Conservation (phyloP, 192 early-diverging fungal genomes). For the Coemansia sp. region DNA sequence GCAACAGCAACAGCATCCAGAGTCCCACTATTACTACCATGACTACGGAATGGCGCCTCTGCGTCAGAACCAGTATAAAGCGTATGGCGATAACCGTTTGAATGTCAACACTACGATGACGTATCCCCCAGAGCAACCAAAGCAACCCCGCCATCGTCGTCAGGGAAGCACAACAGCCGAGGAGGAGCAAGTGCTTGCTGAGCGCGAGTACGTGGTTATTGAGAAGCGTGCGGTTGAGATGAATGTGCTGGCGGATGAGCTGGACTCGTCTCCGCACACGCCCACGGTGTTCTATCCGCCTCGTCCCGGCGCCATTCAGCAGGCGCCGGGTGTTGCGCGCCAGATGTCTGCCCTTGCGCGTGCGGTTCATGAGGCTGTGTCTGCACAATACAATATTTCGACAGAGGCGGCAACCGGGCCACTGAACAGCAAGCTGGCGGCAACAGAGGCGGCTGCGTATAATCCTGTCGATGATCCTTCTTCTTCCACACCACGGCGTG, state of each 20-base stretch:
- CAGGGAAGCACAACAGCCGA: slow-evolving; percentile 20
- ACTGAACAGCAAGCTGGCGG: slow-evolving; percentile 14
- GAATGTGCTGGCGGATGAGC: slow-evolving; percentile 73
- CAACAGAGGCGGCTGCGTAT: background rate
- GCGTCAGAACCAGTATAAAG: background rate
- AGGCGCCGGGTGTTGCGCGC: slow-evolving; percentile 42
- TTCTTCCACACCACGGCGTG: background rate
- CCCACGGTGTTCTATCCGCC: slow-evolving; percentile 47
- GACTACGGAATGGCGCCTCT: background rate
- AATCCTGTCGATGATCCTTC: background rate
- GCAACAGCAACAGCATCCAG: slow-evolving; percentile 11
- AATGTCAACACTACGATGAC: background rate
- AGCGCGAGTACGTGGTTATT: slow-evolving; percentile 75
- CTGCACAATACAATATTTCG: slow-evolving; percentile 39
- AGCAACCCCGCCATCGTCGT: slow-evolving; percentile 12
- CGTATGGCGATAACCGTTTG: background rate
- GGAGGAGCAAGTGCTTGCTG: slow-evolving; percentile 59
- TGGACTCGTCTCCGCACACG: slow-evolving; percentile 53
- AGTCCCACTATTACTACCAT: slow-evolving; percentile 4
- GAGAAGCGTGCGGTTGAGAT: slow-evolving; percentile 71
- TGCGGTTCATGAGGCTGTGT: slow-evolving; percentile 44
- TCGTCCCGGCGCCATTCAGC: slow-evolving; percentile 33
- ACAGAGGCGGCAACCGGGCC: slow-evolving; percentile 44
- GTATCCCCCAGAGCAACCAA: slow-evolving; percentile 5
- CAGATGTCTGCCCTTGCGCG: slow-evolving; percentile 54